These are phyloP conservation scores for Penicillium hordei DNA, from an alignment of 2,329 filamentous ascomycete genomes.

Conservation along the genomic window DNA sequence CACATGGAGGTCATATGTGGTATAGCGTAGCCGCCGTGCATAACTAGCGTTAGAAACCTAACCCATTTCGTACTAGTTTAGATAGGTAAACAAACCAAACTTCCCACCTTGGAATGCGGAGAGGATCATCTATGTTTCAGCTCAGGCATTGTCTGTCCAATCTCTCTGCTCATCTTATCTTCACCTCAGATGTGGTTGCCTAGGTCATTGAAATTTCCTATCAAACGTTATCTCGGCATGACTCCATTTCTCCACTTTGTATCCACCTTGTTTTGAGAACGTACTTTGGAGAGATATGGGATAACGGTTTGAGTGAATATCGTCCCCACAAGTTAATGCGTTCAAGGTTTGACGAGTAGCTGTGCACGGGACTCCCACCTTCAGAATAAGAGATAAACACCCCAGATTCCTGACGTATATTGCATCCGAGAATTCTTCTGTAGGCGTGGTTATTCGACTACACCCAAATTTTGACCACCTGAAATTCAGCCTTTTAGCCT, in stretches of 20 bases:
- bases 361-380: background rate
- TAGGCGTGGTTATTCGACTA: background rate
- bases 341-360: background rate
- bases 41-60: conserved; percentile 1
- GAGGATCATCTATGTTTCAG: background rate
- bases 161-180: conserved; percentile 1
- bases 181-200: background rate
- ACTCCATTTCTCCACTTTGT: background rate
- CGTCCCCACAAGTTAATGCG: background rate
- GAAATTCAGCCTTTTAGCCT: background rate
- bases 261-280: background rate
- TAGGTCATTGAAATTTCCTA: background rate
- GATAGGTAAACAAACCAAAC: background rate
- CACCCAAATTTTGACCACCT: background rate
- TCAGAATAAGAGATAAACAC: background rate
- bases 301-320: background rate
- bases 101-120: background rate
- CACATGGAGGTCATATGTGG: background rate
- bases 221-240: background rate
- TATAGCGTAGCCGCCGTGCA: conserved; percentile 15
- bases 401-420: background rate
- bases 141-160: background rate
- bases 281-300: background rate
- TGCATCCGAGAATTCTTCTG: background rate
- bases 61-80: background rate